Conservation (phyloP, 192 early-diverging fungal genomes). For the Gamsiella multidivaricata region DNA sequence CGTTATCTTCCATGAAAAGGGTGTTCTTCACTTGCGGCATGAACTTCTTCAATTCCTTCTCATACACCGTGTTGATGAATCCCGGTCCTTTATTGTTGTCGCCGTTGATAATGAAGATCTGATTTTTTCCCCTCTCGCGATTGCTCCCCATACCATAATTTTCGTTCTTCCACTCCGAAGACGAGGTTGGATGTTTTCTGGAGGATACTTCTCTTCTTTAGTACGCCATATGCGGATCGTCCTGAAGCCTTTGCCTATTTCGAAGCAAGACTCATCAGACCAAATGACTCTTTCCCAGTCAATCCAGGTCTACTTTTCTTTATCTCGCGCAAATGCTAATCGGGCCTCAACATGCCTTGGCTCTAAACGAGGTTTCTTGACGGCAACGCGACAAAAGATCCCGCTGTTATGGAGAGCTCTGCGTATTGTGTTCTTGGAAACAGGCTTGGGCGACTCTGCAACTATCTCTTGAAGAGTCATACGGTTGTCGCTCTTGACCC, state of each 20-base stretch:
- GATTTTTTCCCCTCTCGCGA: not conserved
- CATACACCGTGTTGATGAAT: too few species aligned
- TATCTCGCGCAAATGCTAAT: not conserved
- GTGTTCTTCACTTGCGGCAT: not conserved
- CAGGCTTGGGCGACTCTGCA: too few species aligned
- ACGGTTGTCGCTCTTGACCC: too few species aligned
- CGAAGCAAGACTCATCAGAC: conserved; percentile 1
- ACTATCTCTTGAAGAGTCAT: too few species aligned
- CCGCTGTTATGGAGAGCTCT: not conserved
- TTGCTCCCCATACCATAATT: too few species aligned
- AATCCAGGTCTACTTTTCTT: not conserved
- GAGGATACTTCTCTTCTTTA: not conserved
- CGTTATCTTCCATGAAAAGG: not conserved
- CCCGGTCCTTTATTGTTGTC: not conserved
- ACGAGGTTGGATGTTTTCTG: too few species aligned
- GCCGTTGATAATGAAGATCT: not conserved
- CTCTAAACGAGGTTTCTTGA: too few species aligned
- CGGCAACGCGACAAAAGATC: too few species aligned
- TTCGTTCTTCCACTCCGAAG: too few species aligned
- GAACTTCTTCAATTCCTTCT: not conserved
- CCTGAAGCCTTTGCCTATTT: conserved; percentile 1
- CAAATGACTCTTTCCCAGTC: conserved; percentile 1
- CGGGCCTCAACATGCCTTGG: too few species aligned
- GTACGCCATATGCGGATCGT: not conserved
- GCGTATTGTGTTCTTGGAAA: too few species aligned